Evolutionary conservation across 305 asterid genomes (phyloP), one percentile per base, ranked within the genome.

Genomic region (Fraxinus nigra): DNA sequence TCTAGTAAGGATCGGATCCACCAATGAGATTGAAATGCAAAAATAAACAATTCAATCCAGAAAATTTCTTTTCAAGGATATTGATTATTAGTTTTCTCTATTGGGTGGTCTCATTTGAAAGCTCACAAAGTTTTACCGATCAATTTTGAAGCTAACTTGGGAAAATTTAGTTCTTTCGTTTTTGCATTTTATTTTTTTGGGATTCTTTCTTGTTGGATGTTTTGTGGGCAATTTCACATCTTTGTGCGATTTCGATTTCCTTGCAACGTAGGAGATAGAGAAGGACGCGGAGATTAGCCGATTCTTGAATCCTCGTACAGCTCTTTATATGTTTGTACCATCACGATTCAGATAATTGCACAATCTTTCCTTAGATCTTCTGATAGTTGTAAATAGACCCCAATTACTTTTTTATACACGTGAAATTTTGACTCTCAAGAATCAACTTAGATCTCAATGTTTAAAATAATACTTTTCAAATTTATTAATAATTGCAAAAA

Each of bases 21-120:
- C 54, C 37, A 16, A 38, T 30, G 48, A 80, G 80, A 80, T 72
- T 67, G 67, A 75, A 84, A 37, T 35, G 9, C 35, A 54, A 14
- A 30, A 79, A 61, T 20, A 34, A 83, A 56, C 81, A 81, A 81
- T 76, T 82, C 85, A 84, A 86, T 88, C 84, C 40, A 81, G 80
- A 56, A 54, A 46, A 76, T 67, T 73, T 80, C 59, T 37, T 76
- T 14, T 61, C 83, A 51, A 76, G 82, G 81, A 81, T 73, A 80
- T 74, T 65, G 76, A 77, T 43, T 73, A 34, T 65, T 35, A 77
- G 81, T 79, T 81, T 5, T 5, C 72, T 38, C 24, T 16, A 1
- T 16, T 72, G 76, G 28, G 48, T 72, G 46, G 26, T 72, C 18
- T 33, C 26, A 33, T 72, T 72, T 72, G 40, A 3, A 61, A 22